A percentile compares a stretch with the other conserved stretches of the same genome.
phyloP scores from a whole-genome alignment of 192 early-diverging fungal species.

The Coemansia sp. region DNA sequence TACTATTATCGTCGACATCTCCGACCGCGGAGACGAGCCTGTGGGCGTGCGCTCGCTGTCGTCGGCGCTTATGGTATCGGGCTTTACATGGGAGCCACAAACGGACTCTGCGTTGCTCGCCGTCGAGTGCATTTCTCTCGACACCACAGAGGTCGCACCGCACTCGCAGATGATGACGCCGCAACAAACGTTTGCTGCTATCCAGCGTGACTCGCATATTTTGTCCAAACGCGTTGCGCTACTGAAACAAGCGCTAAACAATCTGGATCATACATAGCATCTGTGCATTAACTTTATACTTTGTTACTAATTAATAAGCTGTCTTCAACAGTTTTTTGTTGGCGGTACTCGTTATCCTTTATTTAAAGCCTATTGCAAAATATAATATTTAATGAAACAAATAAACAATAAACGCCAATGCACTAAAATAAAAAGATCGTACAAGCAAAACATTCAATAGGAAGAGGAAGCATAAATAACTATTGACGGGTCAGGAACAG shows the following conservation, averaged over 20 bases:
- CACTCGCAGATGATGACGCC: background rate
- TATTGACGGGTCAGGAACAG: conserved; percentile 36
- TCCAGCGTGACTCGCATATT: conserved; percentile 36
- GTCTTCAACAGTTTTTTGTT: too few species aligned
- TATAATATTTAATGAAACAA: background rate
- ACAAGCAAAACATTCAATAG: background rate
- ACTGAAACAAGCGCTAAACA: conserved; percentile 14
- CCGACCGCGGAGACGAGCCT: conserved; percentile 18
- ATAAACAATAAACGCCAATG: background rate
- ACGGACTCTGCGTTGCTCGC: conserved; percentile 11
- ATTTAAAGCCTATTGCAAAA: too few species aligned
- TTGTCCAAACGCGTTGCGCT: conserved; percentile 27
- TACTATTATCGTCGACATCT: conserved; percentile 41
- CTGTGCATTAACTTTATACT: background rate
- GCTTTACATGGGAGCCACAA: conserved; percentile 28
- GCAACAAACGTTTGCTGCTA: conserved; percentile 18
- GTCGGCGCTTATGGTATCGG: conserved; percentile 36
- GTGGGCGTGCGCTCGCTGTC: conserved; percentile 30
- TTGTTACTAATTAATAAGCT: background rate
- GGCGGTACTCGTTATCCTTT: too few species aligned
- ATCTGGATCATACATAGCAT: background rate
- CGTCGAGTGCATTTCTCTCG: conserved; percentile 23
- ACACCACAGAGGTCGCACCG: background rate
- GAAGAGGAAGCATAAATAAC: background rate
- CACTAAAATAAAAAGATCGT: background rate